These are phyloP conservation scores for Berkeleyomyces rouxiae DNA, from an alignment of 2,329 filamentous ascomycete genomes.

Conservation along the genomic window DNA sequence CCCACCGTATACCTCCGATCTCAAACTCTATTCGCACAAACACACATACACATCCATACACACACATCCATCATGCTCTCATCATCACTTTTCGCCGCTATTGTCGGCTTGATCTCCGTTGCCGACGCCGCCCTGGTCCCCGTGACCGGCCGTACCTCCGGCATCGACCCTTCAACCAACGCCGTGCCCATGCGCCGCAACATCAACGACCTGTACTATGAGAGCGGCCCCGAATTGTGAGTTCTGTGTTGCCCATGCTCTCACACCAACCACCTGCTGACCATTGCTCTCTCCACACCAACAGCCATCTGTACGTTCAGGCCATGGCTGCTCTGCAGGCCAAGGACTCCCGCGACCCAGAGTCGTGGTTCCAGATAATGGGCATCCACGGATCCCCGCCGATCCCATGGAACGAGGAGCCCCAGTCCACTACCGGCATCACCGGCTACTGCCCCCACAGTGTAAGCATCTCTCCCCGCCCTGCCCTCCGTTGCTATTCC, in stretches of 20 bases:
- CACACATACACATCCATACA: not conserved
- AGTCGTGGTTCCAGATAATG: slow-evolving; percentile 34
- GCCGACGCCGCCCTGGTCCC: slow-evolving; percentile 12
- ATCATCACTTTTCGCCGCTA: slow-evolving; percentile 1
- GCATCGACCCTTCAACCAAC: slow-evolving; percentile 23
- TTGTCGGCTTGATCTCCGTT: slow-evolving; percentile 2
- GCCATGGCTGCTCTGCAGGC: slow-evolving; percentile 29
- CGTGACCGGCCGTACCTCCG: slow-evolving; percentile 24
- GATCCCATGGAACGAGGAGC: slow-evolving; percentile 25
- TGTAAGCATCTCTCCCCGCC: slow-evolving; percentile 20
- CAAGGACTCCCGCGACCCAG: slow-evolving; percentile 24
- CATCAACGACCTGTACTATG: slow-evolving; percentile 29
- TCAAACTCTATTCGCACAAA: not conserved
- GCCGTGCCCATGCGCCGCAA: slow-evolving; percentile 29
- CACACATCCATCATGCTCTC: not conserved
- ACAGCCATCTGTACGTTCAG: slow-evolving; percentile 34
- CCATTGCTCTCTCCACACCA: slow-evolving; percentile 7
- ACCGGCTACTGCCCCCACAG: slow-evolving; percentile 31
- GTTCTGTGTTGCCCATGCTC: slow-evolving; percentile 20
- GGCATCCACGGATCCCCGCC: slow-evolving; percentile 29
- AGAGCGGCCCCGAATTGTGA: slow-evolving; percentile 30
- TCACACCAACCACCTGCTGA: not conserved
- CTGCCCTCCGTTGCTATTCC: not conserved
- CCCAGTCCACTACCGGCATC: slow-evolving; percentile 18
- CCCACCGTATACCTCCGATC: not conserved